These are phyloP conservation scores for Tolypocladium ophioglossoides DNA, from an alignment of 2,329 filamentous ascomycete genomes.

Conservation along the genomic window DNA sequence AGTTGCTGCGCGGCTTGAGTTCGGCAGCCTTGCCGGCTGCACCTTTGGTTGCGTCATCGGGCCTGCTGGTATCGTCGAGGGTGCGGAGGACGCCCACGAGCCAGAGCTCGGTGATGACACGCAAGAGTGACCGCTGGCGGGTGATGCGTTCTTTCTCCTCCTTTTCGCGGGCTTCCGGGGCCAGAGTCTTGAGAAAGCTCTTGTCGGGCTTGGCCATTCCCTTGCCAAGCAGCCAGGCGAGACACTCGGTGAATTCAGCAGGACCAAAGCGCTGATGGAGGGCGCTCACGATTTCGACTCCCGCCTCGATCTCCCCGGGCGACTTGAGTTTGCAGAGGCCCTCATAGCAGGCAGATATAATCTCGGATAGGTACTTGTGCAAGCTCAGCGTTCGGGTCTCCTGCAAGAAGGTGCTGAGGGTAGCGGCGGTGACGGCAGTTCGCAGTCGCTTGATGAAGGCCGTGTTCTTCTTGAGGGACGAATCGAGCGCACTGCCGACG, in stretches of 20 bases:
- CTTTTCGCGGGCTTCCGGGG: conserved; percentile 75
- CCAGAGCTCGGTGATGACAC: conserved; percentile 94
- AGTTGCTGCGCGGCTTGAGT: conserved; percentile 39
- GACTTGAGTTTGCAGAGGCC: conserved; percentile 86
- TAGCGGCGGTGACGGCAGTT: conserved; percentile 73
- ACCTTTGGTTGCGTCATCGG: conserved; percentile 53
- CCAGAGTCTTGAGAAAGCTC: conserved; percentile 64
- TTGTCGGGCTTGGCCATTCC: conserved; percentile 88
- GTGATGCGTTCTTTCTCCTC: conserved; percentile 91
- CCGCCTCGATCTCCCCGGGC: conserved; percentile 82
- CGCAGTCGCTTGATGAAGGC: conserved; percentile 95
- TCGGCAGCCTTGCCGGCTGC: conserved; percentile 52
- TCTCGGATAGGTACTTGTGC: conserved; percentile 94
- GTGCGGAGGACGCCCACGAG: conserved; percentile 80
- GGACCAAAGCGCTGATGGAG: conserved; percentile 92
- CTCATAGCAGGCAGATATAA: conserved; percentile 91
- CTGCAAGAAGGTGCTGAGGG: conserved; percentile 73
- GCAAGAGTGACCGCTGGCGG: conserved; percentile 74
- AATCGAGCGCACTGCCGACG: conserved; percentile 74
- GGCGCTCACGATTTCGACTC: conserved; percentile 88
- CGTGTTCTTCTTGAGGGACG: conserved; percentile 94
- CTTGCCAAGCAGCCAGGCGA: conserved; percentile 86
- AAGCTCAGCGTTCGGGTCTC: conserved; percentile 86
- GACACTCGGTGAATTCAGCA: conserved; percentile 77
- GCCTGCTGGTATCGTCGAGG: conserved; percentile 54